Percentiles rank a stretch among this genome's conserved stretches.
phyloP scores from a whole-genome alignment of 108 stramenopile genomes.

The Aurantiochytrium sp. region DNA sequence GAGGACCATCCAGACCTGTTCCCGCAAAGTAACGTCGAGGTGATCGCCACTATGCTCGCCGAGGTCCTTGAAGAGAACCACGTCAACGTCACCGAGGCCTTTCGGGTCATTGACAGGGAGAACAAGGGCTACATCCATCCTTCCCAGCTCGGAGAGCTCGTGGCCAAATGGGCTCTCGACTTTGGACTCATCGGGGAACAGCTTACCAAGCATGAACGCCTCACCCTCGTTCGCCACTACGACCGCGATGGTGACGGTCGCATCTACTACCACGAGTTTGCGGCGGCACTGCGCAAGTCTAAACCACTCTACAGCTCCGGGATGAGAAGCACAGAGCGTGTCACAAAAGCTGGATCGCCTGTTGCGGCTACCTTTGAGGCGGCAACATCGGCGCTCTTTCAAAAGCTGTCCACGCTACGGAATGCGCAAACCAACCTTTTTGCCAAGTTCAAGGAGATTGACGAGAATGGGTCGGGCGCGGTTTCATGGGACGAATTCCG shows the following conservation, averaged over 20 bases:
- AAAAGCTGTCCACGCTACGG: background rate
- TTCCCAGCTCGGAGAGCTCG: background rate
- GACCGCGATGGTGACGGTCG: constrained; percentile 16
- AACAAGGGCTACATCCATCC: background rate
- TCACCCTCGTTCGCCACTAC: background rate
- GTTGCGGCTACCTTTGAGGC: background rate
- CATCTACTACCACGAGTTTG: constrained; percentile 5
- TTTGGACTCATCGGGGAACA: background rate
- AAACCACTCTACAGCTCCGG: background rate
- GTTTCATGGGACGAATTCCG: constrained; percentile 12
- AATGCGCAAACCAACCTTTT: background rate
- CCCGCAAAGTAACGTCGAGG: background rate
- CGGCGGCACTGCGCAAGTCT: background rate
- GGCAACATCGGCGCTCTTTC: background rate
- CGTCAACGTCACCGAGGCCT: background rate
- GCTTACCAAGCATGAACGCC: background rate
- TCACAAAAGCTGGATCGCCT: background rate
- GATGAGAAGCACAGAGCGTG: background rate
- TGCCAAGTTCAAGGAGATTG: background rate
- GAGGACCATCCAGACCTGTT: background rate
- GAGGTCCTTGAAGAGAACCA: background rate
- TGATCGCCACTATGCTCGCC: background rate
- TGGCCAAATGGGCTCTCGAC: background rate
- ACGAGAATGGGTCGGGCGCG: background rate
- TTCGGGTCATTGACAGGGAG: background rate